A percentile compares a stretch with the other conserved stretches of the same genome.
phyloP scores from a whole-genome alignment of 2,329 filamentous ascomycete species.

The Herpotrichia juniperi region DNA sequence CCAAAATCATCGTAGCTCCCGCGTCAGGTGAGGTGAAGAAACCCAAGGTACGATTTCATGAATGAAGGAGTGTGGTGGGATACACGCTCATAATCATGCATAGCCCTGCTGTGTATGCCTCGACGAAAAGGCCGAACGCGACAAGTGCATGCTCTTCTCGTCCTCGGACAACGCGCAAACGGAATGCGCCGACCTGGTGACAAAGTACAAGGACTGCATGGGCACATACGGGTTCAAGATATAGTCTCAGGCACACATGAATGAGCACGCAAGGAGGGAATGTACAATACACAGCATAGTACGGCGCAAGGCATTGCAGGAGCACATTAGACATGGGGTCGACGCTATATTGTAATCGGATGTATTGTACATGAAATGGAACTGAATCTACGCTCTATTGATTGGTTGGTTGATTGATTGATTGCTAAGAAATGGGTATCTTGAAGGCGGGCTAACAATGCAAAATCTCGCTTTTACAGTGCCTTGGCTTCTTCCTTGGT shows the following conservation, averaged over 20 bases:
- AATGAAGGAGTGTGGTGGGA: too few species aligned
- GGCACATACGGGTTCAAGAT: slow-evolving; percentile 85
- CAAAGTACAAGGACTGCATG: slow-evolving; percentile 92
- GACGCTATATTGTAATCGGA: slow-evolving; percentile 20
- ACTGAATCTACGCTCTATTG: slow-evolving; percentile 35
- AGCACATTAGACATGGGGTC: slow-evolving; percentile 9
- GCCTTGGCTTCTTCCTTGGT: slow-evolving; percentile 45
- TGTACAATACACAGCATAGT: slow-evolving; percentile 41
- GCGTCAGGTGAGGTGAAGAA: slow-evolving; percentile 47
- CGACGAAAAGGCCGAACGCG: slow-evolving; percentile 86
- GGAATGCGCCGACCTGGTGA: slow-evolving; percentile 82
- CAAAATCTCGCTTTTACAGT: slow-evolving; percentile 32
- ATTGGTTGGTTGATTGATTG: too few species aligned
- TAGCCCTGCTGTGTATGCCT: slow-evolving; percentile 99
- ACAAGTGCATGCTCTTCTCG: slow-evolving; percentile 99
- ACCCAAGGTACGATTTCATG: slow-evolving; percentile 52
- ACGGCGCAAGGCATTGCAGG: slow-evolving; percentile 35
- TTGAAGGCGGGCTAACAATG: slow-evolving; percentile 18
- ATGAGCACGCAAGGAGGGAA: neutral
- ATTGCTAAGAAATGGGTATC: slow-evolving; percentile 21
- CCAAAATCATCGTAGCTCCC: slow-evolving; percentile 54
- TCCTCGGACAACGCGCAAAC: slow-evolving; percentile 79
- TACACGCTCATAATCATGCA: neutral
- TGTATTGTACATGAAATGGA: slow-evolving; percentile 28
- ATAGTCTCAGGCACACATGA: slow-evolving; percentile 14